phyloP scores from a whole-genome alignment of 2,329 filamentous ascomycete species.

The Epichloe amarillans region DNA sequence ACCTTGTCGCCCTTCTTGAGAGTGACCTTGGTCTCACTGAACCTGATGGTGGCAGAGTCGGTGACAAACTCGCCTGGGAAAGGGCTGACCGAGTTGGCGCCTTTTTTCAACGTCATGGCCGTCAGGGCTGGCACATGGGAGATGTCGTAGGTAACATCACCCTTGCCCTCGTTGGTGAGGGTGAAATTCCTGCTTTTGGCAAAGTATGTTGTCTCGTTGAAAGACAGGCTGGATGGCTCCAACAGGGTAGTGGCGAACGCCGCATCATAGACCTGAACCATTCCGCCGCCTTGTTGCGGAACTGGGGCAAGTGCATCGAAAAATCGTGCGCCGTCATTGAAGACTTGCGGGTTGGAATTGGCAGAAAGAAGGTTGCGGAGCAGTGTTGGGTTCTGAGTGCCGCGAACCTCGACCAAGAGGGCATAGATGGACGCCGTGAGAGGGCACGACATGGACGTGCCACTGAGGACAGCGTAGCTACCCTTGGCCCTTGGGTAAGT shows the following conservation, averaged over 20 bases:
- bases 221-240: constrained; percentile 37
- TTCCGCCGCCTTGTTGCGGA: constrained; percentile 36
- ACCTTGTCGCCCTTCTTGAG: background rate
- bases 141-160: constrained; percentile 35
- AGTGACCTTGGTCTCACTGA: background rate
- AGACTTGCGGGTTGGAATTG: constrained; percentile 25
- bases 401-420: constrained; percentile 28
- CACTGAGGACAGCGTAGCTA: constrained; percentile 27
- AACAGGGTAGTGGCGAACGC: constrained; percentile 37
- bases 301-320: constrained; percentile 32
- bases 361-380: constrained; percentile 30
- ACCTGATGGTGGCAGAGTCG: constrained; percentile 19
- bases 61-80: constrained; percentile 28
- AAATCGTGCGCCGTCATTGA: constrained; percentile 23
- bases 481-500: constrained; percentile 27
- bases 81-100: constrained; percentile 17
- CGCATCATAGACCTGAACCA: constrained; percentile 37
- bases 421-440: constrained; percentile 25
- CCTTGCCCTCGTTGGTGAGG: constrained; percentile 37
- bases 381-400: constrained; percentile 28
- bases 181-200: constrained; percentile 28
- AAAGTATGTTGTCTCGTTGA: constrained; percentile 38
- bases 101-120: constrained; percentile 29
- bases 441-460: constrained; percentile 35
- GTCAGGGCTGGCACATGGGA: constrained; percentile 33